Conservation (phyloP, 2,329 filamentous ascomycete species). For the Alternaria panax region DNA sequence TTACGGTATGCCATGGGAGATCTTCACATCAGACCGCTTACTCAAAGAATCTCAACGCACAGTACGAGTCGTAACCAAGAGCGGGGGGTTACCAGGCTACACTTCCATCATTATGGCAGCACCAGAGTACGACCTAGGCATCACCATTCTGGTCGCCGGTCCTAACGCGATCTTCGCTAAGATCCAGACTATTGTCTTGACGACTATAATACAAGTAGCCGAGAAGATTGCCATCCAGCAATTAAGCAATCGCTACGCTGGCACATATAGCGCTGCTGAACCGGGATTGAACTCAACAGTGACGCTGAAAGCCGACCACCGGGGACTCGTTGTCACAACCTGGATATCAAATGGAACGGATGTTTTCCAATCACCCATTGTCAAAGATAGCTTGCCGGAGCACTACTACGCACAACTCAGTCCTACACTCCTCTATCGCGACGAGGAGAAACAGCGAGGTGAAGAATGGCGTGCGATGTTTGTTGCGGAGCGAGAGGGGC, state of each 20-base stretch:
- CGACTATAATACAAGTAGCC: slow-evolving; percentile 41
- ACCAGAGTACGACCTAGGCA: slow-evolving; percentile 55
- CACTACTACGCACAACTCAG: slow-evolving; percentile 32
- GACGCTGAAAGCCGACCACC: slow-evolving; percentile 34
- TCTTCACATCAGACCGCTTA: slow-evolving; percentile 52
- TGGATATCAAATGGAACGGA: slow-evolving; percentile 44
- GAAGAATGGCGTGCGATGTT: slow-evolving; percentile 47
- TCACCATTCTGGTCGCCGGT: slow-evolving; percentile 53
- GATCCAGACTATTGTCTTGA: slow-evolving; percentile 41
- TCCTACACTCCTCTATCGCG: slow-evolving; percentile 38
- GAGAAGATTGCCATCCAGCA: slow-evolving; percentile 42
- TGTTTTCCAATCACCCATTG: slow-evolving; percentile 20
- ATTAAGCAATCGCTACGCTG: slow-evolving; percentile 38
- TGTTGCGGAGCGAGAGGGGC: slow-evolving; percentile 18
- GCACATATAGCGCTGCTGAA: slow-evolving; percentile 32
- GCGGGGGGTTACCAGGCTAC: slow-evolving; percentile 55
- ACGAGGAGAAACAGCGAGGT: slow-evolving; percentile 37
- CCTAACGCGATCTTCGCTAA: slow-evolving; percentile 18
- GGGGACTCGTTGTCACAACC: slow-evolving; percentile 36
- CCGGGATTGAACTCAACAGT: slow-evolving; percentile 37
- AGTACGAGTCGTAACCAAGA: slow-evolving; percentile 57
- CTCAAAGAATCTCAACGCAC: slow-evolving; percentile 46
- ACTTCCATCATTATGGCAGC: slow-evolving; percentile 50
- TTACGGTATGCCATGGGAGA: slow-evolving; percentile 60
- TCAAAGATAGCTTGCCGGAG: not conserved